Evolutionary conservation across 164 flowering plant species (phyloP), one percentile per base, ranked within the genome.

Genomic region (Sedum album): DNA sequence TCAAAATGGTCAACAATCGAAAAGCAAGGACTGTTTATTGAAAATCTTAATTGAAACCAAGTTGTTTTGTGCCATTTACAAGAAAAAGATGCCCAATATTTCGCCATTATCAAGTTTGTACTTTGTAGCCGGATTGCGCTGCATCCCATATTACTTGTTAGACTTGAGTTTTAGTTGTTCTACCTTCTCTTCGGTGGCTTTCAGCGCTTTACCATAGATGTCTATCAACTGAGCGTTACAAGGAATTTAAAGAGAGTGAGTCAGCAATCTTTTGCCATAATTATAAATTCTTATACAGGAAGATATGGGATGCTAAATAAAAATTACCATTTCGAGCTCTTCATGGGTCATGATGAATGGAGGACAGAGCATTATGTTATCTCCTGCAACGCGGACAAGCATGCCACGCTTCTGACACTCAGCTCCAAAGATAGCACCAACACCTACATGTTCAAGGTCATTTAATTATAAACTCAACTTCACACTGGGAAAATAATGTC

Each of bases 331-430:
- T 46, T 91, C 95, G 51, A 91, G 53, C 79, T 94, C 97, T 71
- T 81, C 78, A 0, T 86, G 85, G n/a, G 83, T 46, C 18, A 94
- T 86, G 20, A 87, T 84, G 64, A 88, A 81, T 6, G 98, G 95
- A 20, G 98, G 98, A 68, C 86, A 89, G 90, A 94, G 87, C 93
- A 89, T 85, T 69, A 89, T 87, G 74, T 67, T 83, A 70, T 94
- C 98, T 39, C 98, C 98, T 0, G 96, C 81, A 73, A 89, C 90
- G 53, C 98, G 93, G 20, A 91, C 92, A 69, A 94, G 67, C 97
- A 94, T 84, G 28, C 98, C 98, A 13, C 81, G 82, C 80, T 89
- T 87, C 80, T 85, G 77, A 72, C 99, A 94, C 72, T 88, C 83
- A 66, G 85, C 88, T 75, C 97, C 97, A 78, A 94, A 94, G 75